phyloP scores from a whole-genome alignment of 1,139 yeast species.

The Entelexis sorbosivorans region DNA sequence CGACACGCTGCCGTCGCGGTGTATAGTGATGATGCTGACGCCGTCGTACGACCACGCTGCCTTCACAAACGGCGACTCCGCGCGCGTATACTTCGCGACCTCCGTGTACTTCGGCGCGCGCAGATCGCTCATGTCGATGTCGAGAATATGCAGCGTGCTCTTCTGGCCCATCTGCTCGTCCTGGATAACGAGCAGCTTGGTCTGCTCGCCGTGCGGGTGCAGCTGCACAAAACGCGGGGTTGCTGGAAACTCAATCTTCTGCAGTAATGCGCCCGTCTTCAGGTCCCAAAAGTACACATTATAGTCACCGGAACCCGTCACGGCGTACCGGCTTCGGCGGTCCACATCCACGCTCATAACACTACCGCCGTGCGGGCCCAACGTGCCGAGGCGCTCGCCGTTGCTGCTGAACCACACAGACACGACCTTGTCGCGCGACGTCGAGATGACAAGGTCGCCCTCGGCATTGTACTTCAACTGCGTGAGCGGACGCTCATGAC shows the following conservation, averaged over 20 bases:
- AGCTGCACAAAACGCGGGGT: slow-evolving; percentile 89
- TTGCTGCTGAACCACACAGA: slow-evolving; percentile 83
- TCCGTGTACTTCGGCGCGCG: slow-evolving; percentile 33
- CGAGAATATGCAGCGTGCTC: slow-evolving; percentile 65
- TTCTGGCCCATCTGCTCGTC: slow-evolving; percentile 89
- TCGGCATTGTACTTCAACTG: slow-evolving; percentile 91
- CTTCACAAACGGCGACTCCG: slow-evolving; percentile 61
- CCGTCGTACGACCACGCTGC: slow-evolving; percentile 84
- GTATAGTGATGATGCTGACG: slow-evolving; percentile 70
- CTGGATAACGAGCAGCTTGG: slow-evolving; percentile 57
- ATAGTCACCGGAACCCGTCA: slow-evolving; percentile 89
- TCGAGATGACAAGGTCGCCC: slow-evolving; percentile 87
- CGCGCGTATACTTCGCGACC: slow-evolving; percentile 42
- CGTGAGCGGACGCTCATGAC: slow-evolving; percentile 33
- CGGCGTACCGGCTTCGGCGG: slow-evolving; percentile 49
- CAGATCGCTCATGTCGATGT: slow-evolving; percentile 41
- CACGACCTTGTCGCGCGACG: slow-evolving; percentile 65
- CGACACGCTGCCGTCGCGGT: slow-evolving; percentile 72
- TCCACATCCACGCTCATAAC: slow-evolving; percentile 92
- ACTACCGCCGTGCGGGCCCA: slow-evolving; percentile 84
- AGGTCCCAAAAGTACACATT: slow-evolving; percentile 78
- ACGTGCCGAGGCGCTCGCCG: slow-evolving; percentile 94
- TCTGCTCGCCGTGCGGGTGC: slow-evolving; percentile 51
- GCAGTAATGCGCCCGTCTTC: slow-evolving; percentile 62
- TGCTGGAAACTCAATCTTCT: slow-evolving; percentile 33